A percentile compares a stretch with the other conserved stretches of the same genome.
These are phyloP conservation scores for Hyaloperonospora arabidopsidis DNA, from an alignment of 352 stramenopile species.

Conservation along the genomic window DNA sequence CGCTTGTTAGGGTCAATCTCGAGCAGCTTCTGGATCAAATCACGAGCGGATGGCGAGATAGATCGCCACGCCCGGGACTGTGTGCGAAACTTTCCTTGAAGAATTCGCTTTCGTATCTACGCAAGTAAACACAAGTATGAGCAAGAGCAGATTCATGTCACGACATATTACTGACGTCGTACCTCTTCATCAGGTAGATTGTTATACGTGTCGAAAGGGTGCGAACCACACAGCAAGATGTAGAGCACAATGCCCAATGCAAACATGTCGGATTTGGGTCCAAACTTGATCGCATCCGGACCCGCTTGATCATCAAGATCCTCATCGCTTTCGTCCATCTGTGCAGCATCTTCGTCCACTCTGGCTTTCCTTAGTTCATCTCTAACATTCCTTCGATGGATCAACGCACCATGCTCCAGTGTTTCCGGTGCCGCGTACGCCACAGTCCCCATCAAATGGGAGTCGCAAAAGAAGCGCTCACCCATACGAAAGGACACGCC, in stretches of 20 bases:
- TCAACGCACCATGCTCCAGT: conserved; percentile 37
- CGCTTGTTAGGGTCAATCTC: conserved; percentile 55
- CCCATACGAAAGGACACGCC: conserved; percentile 73
- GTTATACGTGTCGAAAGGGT: conserved; percentile 83
- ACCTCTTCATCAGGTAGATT: conserved; percentile 79
- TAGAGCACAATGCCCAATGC: conserved; percentile 77
- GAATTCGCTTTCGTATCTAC: conserved; percentile 71
- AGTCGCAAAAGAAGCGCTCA: conserved; percentile 67
- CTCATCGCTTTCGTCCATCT: conserved; percentile 24
- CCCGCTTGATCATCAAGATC: conserved; percentile 27
- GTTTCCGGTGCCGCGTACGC: conserved; percentile 73
- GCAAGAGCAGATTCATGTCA: not conserved
- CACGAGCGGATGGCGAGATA: conserved; percentile 52
- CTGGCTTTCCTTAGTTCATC: conserved; percentile 20
- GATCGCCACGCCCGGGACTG: conserved; percentile 66
- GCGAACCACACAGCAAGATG: conserved; percentile 75
- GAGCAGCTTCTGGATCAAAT: conserved; percentile 69
- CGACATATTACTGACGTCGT: not conserved
- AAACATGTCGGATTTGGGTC: conserved; percentile 76
- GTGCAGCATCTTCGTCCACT: conserved; percentile 13
- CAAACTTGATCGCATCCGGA: conserved; percentile 41
- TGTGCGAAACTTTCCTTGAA: conserved; percentile 67
- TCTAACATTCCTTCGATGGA: conserved; percentile 29
- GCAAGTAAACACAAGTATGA: conserved; percentile 7
- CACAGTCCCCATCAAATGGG: conserved; percentile 65